phyloP scores from a whole-genome alignment of 1,284 basidiomycete species.

The Trametes hirsuta region DNA sequence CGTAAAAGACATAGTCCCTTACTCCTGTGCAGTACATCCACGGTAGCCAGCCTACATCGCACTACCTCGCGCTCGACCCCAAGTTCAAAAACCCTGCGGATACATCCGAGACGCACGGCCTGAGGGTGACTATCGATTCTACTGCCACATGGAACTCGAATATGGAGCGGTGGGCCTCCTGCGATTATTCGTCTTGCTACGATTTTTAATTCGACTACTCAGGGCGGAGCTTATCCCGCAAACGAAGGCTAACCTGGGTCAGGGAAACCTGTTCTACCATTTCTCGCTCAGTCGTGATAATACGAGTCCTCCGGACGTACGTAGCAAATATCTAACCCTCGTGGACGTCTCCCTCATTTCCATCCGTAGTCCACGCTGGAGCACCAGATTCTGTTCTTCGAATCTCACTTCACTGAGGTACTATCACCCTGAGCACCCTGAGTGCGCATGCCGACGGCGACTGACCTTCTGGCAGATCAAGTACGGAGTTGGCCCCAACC shows the following conservation, averaged over 20 bases:
- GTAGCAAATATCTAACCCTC: conserved; percentile 18
- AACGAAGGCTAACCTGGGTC: conserved; percentile 57
- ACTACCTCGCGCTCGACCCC: conserved; percentile 56
- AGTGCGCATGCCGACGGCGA: neutral
- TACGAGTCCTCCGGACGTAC: conserved; percentile 57
- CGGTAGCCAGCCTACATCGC: conserved; percentile 52
- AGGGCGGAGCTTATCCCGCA: conserved; percentile 61
- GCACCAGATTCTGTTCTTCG: conserved; percentile 66
- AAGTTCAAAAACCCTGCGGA: conserved; percentile 66
- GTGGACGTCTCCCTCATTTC: neutral
- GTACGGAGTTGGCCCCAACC: conserved; percentile 56
- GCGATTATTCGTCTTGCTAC: neutral
- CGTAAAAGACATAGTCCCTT: neutral
- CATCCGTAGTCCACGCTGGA: conserved; percentile 48
- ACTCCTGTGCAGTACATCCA: conserved; percentile 55
- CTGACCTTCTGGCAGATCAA: conserved; percentile 45
- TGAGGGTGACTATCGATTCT: conserved; percentile 59
- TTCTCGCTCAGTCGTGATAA: conserved; percentile 56
- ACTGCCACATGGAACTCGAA: conserved; percentile 57
- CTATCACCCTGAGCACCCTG: neutral
- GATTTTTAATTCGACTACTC: conserved; percentile 30
- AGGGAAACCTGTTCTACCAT: conserved; percentile 67
- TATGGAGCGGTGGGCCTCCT: conserved; percentile 32
- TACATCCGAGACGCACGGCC: conserved; percentile 53
- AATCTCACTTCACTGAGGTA: conserved; percentile 68